Base-by-base conservation (phyloP, 1,284 basidiomycete species). In the Somion occarium region DNA sequence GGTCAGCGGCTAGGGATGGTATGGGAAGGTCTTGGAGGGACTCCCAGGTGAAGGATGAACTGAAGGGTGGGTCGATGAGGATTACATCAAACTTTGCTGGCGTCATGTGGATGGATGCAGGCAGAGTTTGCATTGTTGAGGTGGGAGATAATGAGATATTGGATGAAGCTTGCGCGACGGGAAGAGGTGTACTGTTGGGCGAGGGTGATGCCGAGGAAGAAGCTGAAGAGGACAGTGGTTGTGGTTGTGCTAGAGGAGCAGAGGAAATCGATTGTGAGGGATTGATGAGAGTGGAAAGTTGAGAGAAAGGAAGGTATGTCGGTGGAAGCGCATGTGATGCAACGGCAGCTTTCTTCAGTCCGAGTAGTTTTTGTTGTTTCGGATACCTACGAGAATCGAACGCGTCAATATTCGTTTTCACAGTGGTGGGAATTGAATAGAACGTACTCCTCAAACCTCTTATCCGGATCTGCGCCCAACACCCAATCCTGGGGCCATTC, bases 401-500 rank as follows among this genome's bases (percentile, higher is more conserved):
- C n/a, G 42, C 13, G 30, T 34, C 15, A 34, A 34, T 7, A 7
- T 34, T 34, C 7, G 7, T 7, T 34, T 15, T 15, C 15, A 34
- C 38, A 22, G 44, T 55, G 49, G n/a, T 20, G 20, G 20, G 52
- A 49, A 55, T 2, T 27, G 38, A n/a, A 24, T 11, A 25, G 5
- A 18, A 79, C 90, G 65, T 62, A 97, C 93, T 99, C 96, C 73
- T 91, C 87, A 61, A 98, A 98, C 3, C 96, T 82, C 54, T 83
- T 82, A 39, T 90, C 85, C 15, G 88, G 86, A 54, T 87, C 87
- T 2, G 91, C 89, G 24, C 93, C 93, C 3, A 93, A 72, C 13
- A 98, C 88, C 80, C 86, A 91, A 63, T 96, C 86, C 67, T 94
- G 91, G 1, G 93, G 91, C 83, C 91, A 91, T 58, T 91, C 86